Evolutionary conservation across 2,329 filamentous ascomycete species (phyloP), one percentile per base, ranked within the genome.

Genomic region (Acephala macrosclerotiorum): DNA sequence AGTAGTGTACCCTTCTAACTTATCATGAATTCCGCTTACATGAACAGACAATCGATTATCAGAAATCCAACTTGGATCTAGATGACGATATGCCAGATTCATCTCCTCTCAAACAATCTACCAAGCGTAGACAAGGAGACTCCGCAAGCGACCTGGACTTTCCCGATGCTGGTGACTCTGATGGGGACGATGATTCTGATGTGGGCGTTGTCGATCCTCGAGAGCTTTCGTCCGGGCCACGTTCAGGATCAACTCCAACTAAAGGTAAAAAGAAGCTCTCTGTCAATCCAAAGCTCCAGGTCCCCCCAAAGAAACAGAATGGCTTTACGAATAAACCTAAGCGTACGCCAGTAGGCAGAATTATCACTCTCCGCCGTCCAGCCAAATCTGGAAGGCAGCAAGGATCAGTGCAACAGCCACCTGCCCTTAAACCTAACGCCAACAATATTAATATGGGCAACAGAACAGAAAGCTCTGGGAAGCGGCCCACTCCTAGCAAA

Each of bases 141-240:
- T 66, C 64, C n/a, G 62, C 61, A 29, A 72, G 71, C 49, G 76
- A 78, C 42, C 71, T 72, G 5, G 76, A 78, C 60, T 78, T 77
- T 59, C 71, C 70, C 7, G 77, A 74, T 9, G 76, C 75, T 1
- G 69, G 56, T 18, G 72, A 73, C 14, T 68, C 71, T 16, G 76
- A 75, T 16, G 70, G 45, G 38, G 75, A 74, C n/a, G 70, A 70
- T 42, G 73, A 72, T 42, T 69, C 66, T 33, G 66, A 71, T 42
- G 60, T 60, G 12, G 68, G n/a, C 18, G 64, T 68, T 56, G 68
- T 71, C 35, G 65, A 71, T 53, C 29, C 55, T n/a, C 63, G 42
- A 16, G 72, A 71, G 57, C 68, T 72, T 18, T 49, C 47, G 38
- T 14, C 35, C 12, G 35, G 63, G 2, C 38, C 45, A 26, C 29